These are phyloP conservation scores for Immersiella caudata DNA, from an alignment of 495 filamentous ascomycete species.

Conservation along the genomic window DNA sequence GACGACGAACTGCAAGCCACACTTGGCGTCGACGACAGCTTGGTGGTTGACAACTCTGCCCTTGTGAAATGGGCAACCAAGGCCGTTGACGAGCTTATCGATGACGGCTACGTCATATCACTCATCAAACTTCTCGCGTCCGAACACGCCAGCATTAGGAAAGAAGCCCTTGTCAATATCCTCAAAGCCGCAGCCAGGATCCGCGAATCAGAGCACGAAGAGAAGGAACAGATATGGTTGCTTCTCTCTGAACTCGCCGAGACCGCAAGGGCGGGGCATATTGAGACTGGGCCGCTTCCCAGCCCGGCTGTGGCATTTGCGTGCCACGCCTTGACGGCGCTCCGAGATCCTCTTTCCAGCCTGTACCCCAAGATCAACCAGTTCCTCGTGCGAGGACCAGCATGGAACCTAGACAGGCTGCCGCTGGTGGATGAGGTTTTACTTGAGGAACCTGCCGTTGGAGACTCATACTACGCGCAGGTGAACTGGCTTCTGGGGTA, in stretches of 20 bases:
- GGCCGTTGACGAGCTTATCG: slow-evolving; percentile 70
- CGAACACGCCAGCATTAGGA: slow-evolving; percentile 68
- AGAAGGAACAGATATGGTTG: slow-evolving; percentile 74
- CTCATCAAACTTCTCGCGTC: slow-evolving; percentile 77
- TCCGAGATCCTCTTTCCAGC: slow-evolving; percentile 75
- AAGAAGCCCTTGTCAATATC: slow-evolving; percentile 71
- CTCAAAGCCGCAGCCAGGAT: slow-evolving; percentile 66
- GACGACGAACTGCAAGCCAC: slow-evolving; percentile 34
- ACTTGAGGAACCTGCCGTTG: slow-evolving; percentile 67
- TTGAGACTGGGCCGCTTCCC: slow-evolving; percentile 64
- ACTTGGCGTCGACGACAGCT: slow-evolving; percentile 38
- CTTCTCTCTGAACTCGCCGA: slow-evolving; percentile 78
- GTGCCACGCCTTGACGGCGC: slow-evolving; percentile 64
- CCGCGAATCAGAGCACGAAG: slow-evolving; percentile 69
- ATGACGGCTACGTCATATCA: slow-evolving; percentile 67
- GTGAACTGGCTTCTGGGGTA: slow-evolving; percentile 79
- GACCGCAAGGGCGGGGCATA: slow-evolving; percentile 56
- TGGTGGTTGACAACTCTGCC: slow-evolving; percentile 58
- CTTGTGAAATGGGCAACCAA: slow-evolving; percentile 72
- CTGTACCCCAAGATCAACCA: slow-evolving; percentile 87
- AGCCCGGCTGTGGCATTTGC: slow-evolving; percentile 76
- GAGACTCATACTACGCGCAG: slow-evolving; percentile 75
- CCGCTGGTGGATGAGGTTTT: slow-evolving; percentile 77
- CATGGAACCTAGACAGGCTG: slow-evolving; percentile 72
- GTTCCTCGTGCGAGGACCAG: slow-evolving; percentile 74